Evolutionary conservation across 2,329 filamentous ascomycete species (phyloP).

Genomic region (Cucurbitaria berberidis): DNA sequence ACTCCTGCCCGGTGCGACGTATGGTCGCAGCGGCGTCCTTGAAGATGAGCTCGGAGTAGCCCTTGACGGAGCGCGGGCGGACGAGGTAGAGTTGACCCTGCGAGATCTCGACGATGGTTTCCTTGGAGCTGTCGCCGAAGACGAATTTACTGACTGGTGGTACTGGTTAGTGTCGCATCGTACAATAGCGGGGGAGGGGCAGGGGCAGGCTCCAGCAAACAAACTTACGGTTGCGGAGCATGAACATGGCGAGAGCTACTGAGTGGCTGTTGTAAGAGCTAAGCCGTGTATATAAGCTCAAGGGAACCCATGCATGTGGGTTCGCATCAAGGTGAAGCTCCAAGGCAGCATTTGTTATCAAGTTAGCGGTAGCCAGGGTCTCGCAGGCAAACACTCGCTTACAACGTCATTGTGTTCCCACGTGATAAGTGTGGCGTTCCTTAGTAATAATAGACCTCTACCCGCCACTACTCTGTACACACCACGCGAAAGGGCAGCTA

Average conservation of each 20-base stretch:
- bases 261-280: constrained; percentile 14
- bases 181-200: constrained; percentile 41
- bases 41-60: constrained; percentile 98
- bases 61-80: constrained; percentile 91
- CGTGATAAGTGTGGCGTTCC: not conserved
- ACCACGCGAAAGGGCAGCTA: too few species aligned
- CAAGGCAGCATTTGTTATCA: constrained; percentile 28
- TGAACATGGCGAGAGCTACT: constrained; percentile 45
- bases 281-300: constrained; percentile 27
- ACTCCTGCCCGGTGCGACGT: constrained; percentile 90
- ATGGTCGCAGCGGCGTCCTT: constrained; percentile 94
- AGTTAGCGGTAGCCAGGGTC: constrained; percentile 18
- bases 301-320: constrained; percentile 17
- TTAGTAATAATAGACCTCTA: too few species aligned
- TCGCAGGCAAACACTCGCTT: constrained; percentile 17
- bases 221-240: constrained; percentile 49
- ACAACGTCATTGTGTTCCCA: not conserved
- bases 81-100: constrained; percentile 98
- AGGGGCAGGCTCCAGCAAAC: constrained; percentile 26
- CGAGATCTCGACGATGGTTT: constrained; percentile 90
- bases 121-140: constrained; percentile 86
- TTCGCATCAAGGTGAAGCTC: constrained; percentile 19
- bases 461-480: not conserved
- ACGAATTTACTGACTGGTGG: constrained; percentile 83
- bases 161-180: constrained; percentile 29